A percentile compares a stretch with the other conserved stretches of the same genome.
phyloP scores from a whole-genome alignment of 805 yeast genomes.

The Candida namnaoensis region DNA sequence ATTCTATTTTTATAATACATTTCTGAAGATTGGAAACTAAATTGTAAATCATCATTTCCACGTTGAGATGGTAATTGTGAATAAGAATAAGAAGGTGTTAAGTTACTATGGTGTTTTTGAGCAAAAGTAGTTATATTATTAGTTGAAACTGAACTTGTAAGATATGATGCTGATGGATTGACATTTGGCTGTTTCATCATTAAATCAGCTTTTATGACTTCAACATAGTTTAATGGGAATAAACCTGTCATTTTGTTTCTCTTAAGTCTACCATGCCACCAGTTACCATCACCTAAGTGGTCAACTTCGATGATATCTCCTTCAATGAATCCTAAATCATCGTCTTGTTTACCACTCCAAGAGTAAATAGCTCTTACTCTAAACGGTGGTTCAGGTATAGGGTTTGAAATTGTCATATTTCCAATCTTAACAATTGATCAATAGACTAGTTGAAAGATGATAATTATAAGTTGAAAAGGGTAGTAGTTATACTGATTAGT shows the following conservation, averaged over 20 bases:
- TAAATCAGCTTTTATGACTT: constrained; percentile 32
- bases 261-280: constrained; percentile 82
- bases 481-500: no score
- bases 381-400: constrained; percentile 47
- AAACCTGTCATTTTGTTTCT: constrained; percentile 78
- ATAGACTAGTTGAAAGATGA: no score
- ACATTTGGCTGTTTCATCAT: neutral
- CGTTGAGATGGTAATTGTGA: constrained; percentile 1
- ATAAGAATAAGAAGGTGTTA: neutral
- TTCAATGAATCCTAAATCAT: constrained; percentile 89
- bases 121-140: neutral
- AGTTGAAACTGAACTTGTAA: neutral
- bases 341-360: constrained; percentile 89
- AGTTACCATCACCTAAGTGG: constrained; percentile 73
- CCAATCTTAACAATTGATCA: no score
- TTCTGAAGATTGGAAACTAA: constrained; percentile 18
- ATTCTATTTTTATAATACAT: constrained; percentile 8
- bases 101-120: no score
- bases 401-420: constrained; percentile 4
- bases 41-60: constrained; percentile 13
- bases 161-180: neutral
- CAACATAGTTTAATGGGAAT: constrained; percentile 85
- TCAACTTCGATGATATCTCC: constrained; percentile 87
- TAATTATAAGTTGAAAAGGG: no score
- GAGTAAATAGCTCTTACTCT: constrained; percentile 77